Base-by-base conservation (phyloP, 441 rosid species). In the Populus hybrid region DNA sequence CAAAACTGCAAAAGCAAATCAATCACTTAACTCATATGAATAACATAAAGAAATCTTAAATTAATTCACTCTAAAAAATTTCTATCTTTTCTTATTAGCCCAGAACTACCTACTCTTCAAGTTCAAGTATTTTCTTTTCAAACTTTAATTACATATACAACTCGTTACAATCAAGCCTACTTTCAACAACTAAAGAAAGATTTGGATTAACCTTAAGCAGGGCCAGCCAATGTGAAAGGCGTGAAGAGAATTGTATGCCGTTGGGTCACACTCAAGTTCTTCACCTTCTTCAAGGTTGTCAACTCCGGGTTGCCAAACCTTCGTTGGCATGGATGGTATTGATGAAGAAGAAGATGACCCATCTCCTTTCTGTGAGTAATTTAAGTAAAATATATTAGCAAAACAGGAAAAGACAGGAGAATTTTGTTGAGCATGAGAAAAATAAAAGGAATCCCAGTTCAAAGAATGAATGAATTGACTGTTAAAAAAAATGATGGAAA, bases 221-320 rank as follows among this genome's bases (percentile, higher is more conserved):
- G 99, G 97, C 99, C 99, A 94, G 32, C 98, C 97, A 68, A 93
- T 87, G 80, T 91, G 96, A 85, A 96, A 92, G 46, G 87, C 99
- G 38, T 93, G 93, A 78, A 96, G 98, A 26, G 92, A 92, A 84
- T 94, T 94, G 70, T 96, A 96, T 70, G 85, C 98, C 80, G 97
- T 90, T 26, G 94, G 92, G 78, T 94, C 99, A 70, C 97, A 94
- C 84, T 93, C 97, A 72, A 96, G 99, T 78, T 94, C 98, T 77
- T 96, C 99, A 70, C 94, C 99, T 67, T 94, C 98, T 87, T 91
- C 98, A 61, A 94, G 84, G 85, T 90, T 89, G 85, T 96, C 98
- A 5, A 94, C 98, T 65, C 99, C 99, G 68, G 99, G 99, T 77
- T 90, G 97, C 99, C 98, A 96, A 77, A 96, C 96, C 86, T 87